Percentiles rank a stretch among this genome's conserved stretches.
phyloP scores from a whole-genome alignment of 2,329 filamentous ascomycete genomes.

The Xylariales sp. region DNA sequence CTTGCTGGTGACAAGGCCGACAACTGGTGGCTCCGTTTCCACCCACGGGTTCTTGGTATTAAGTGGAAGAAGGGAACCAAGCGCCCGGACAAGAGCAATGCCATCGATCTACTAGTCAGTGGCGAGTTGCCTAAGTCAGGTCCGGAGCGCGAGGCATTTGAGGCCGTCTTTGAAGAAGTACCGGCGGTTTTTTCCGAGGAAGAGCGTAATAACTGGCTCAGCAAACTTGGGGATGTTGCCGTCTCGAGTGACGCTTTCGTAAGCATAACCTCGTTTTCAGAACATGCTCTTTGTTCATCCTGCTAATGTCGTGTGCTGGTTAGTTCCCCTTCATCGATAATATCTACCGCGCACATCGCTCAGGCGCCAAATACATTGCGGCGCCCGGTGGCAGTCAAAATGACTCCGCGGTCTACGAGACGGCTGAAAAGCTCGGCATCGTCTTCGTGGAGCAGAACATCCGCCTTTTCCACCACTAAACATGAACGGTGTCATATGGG shows the following conservation, averaged over 20 bases:
- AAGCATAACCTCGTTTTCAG: constrained; percentile 53
- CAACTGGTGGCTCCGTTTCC: constrained; percentile 99
- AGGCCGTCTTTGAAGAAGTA: constrained; percentile 89
- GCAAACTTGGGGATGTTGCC: constrained; percentile 82
- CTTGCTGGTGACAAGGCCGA: constrained; percentile 98
- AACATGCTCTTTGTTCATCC: background rate
- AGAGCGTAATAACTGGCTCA: constrained; percentile 88
- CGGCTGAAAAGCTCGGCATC: constrained; percentile 90
- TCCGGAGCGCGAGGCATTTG: constrained; percentile 86
- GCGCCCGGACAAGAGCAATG: constrained; percentile 97
- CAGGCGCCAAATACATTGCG: constrained; percentile 94
- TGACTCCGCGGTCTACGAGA: constrained; percentile 83
- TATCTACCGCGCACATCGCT: constrained; percentile 88
- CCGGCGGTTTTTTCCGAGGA: constrained; percentile 83
- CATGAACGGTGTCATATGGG: background rate
- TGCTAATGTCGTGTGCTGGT: constrained; percentile 19
- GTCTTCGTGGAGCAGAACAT: constrained; percentile 96
- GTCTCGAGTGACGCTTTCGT: constrained; percentile 96
- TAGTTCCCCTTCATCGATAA: constrained; percentile 99
- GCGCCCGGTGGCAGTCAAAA: constrained; percentile 92
- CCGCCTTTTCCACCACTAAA: constrained; percentile 93
- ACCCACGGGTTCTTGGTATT: constrained; percentile 85
- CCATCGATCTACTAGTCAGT: constrained; percentile 93
- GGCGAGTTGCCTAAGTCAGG: constrained; percentile 87
- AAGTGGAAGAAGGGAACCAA: constrained; percentile 99